Evolutionary conservation across 805 yeast species (phyloP), one percentile per base, ranked within the genome.

Genomic region (Metschnikowia picachoensis): DNA sequence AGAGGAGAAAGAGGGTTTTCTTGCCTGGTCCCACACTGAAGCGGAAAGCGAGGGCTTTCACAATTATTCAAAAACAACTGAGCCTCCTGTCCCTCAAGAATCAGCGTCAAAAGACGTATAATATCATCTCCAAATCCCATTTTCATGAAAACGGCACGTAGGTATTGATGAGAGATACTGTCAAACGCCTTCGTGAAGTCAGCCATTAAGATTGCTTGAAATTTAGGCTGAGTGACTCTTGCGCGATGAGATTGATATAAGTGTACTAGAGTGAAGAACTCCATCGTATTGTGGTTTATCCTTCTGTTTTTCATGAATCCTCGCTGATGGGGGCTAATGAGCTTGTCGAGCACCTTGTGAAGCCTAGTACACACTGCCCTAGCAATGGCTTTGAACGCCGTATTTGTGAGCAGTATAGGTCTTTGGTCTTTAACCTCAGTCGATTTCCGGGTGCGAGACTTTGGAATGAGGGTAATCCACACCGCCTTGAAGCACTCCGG

Each of bases 11-110:
- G n/a, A n/a, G n/a, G n/a, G n/a, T n/a, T n/a, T n/a, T n/a, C n/a
- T n/a, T n/a, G n/a, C n/a, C n/a, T n/a, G n/a, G n/a, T n/a, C n/a
- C n/a, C n/a, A n/a, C n/a, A n/a, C n/a, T n/a, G n/a, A n/a, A n/a
- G n/a, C n/a, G n/a, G 49, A 5, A 40, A 37, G 17, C 41, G 30
- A 4, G 49, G 49, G 27, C 41, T 41, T 5, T 46, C 49, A 33
- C 41, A 46, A n/a, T 41, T 15, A 12, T n/a, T n/a, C n/a, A n/a
- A n/a, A n/a, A n/a, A n/a, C n/a, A n/a, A n/a, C n/a, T n/a, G n/a
- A n/a, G n/a, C n/a, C n/a, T n/a, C n/a, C n/a, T n/a, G 46, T 41
- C 10, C 49, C 20, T 10, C 8, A n/a, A 46, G 27, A n/a, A 41
- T 37, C 39, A 43, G 41, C 49, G 42, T 46, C 16, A 44, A n/a